Conservation (phyloP, 768 basidiomycete species). For the Tricholoma bakamatsutake region DNA sequence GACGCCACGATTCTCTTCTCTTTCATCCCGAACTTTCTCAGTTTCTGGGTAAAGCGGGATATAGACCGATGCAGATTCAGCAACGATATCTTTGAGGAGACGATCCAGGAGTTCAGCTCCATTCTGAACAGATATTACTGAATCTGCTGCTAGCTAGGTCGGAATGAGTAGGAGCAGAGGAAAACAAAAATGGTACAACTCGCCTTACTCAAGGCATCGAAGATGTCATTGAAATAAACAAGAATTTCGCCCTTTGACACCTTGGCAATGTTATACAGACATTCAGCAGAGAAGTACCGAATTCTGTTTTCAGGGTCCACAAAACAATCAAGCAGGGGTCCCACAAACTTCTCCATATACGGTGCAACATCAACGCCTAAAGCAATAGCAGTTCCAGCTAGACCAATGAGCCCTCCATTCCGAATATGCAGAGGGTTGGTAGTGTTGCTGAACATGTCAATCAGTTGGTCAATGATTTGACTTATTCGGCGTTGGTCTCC, state of each 20-base stretch:
- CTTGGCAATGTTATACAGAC: slow-evolving; percentile 96
- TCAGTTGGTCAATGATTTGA: slow-evolving; percentile 89
- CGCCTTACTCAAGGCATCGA: slow-evolving; percentile 95
- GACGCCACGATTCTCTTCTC: slow-evolving; percentile 51
- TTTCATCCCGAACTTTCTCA: slow-evolving; percentile 57
- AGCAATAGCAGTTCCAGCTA: slow-evolving; percentile 96
- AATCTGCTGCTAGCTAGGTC: slow-evolving; percentile 86
- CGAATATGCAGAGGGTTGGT: slow-evolving; percentile 83
- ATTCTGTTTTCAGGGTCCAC: slow-evolving; percentile 92
- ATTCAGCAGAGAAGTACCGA: slow-evolving; percentile 96
- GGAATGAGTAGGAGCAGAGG: slow-evolving; percentile 3
- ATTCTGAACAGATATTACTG: slow-evolving; percentile 95
- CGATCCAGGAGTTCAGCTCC: slow-evolving; percentile 96
- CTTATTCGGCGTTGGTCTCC: slow-evolving; percentile 77
- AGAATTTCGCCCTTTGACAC: slow-evolving; percentile 96
- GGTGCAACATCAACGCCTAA: slow-evolving; percentile 89
- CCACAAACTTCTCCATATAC: slow-evolving; percentile 91
- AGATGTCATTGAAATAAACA: slow-evolving; percentile 97
- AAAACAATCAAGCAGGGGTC: slow-evolving; percentile 86
- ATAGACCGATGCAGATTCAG: slow-evolving; percentile 93
- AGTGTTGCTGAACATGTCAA: slow-evolving; percentile 85
- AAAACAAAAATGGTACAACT: background rate
- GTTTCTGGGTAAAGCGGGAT: slow-evolving; percentile 84
- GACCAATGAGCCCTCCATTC: slow-evolving; percentile 93
- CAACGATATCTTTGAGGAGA: slow-evolving; percentile 96